Evolutionary conservation across 2,329 filamentous ascomycete species (phyloP), one percentile per base, ranked within the genome.

Genomic region (Colletotrichum gigasporum): DNA sequence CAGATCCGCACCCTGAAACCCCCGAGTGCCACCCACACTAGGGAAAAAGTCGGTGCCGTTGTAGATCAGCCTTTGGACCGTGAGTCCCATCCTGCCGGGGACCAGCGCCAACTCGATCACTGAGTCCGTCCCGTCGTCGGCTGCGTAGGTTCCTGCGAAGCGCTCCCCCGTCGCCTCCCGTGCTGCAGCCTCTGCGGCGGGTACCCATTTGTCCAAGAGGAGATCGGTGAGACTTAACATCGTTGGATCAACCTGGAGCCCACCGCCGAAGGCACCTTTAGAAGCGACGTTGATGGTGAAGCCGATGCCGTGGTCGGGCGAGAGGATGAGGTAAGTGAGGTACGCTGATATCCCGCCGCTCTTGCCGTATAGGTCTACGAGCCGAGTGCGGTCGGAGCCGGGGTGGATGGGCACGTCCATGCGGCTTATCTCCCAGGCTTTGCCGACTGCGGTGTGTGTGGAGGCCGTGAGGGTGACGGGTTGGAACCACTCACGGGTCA

Each of bases 251-350:
- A 26, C 6, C 5, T 12, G 5, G 45, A 63, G 68, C 5, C 66
- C 65, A 1, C 53, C 52, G 18, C 30, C 22, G 16, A 20, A 7
- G 6, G 39, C 10, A 0, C 66, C 67, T 0, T 52, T 28, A 0
- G 74, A 72, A 1, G 72, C 73, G 2, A 71, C 42, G 14, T 76
- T 34, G 8, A 76, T 39, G 7, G 71, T 69, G 50, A 71, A 75
- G 5, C 59, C 73, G 41, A 60, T 65, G 65, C 37, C 67, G 66
- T 62, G 74, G 59, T 57, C 73, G 24, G 41, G 73, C 34, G 62
- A 52, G 2, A 69, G 50, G 14, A 70, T 71, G 0, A 75, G 34
- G 2, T 73, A 55, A 0, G 69, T 64, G 0, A 61, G 35, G 41
- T 77, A 75, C 12, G 70, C 71, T 4, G 67, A 69, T 22, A 74